Evolutionary conservation across 495 filamentous ascomycete genomes (phyloP).

Genomic region (Choiromyces venosus): DNA sequence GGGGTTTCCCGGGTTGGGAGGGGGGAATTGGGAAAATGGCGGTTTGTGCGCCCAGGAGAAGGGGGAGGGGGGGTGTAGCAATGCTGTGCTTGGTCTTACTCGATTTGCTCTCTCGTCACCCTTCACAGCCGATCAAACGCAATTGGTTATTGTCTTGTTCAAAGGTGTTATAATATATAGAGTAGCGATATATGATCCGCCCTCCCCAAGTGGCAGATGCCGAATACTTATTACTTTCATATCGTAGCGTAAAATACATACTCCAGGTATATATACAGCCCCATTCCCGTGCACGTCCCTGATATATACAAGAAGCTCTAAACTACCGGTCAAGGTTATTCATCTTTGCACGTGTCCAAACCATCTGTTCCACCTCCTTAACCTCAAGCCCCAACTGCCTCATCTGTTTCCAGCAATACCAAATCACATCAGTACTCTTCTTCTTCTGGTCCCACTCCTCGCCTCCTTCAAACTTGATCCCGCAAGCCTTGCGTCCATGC

Average conservation of each 20-base stretch:
- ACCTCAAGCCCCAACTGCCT: constrained; percentile 18
- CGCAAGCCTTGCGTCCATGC: neutral
- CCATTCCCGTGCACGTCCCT: neutral
- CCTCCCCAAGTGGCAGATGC: neutral
- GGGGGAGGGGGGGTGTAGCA: too few relatives aligned
- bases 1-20: too few relatives aligned
- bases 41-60: too few relatives aligned
- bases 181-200: neutral
- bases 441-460: constrained; percentile 1
- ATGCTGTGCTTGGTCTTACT: too few relatives aligned
- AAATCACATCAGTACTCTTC: constrained; percentile 12
- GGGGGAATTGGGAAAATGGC: too few relatives aligned
- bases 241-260: neutral
- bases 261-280: neutral
- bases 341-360: constrained; percentile 10
- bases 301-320: neutral
- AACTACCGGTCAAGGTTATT: neutral
- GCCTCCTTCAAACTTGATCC: neutral
- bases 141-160: too few relatives aligned
- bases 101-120: too few relatives aligned
- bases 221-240: neutral
- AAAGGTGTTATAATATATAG: too few relatives aligned
- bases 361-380: constrained; percentile 17
- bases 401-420: constrained; percentile 28
- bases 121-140: too few relatives aligned